Base-by-base conservation (phyloP, 2,329 filamentous ascomycete species). In the Emericellopsis atlantica region DNA sequence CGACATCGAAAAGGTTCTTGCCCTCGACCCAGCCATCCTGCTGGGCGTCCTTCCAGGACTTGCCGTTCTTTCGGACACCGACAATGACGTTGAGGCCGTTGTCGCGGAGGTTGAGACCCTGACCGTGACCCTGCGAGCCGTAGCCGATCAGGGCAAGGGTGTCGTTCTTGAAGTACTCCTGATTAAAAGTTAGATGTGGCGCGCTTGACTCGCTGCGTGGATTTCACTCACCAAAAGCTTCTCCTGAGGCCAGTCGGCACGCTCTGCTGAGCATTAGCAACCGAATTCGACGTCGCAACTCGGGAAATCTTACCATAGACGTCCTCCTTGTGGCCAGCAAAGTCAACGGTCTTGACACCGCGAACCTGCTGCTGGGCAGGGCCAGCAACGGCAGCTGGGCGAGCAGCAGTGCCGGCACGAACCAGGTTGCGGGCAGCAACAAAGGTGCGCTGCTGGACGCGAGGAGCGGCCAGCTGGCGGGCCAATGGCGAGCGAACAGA, bases 101-200 rank as follows among this genome's bases (percentile, higher is more conserved):
- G 79, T 98, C 92, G 69, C 92, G 90, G 64, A 98, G 84, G 80
- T 98, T 98, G 49, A 98, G 86, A 65, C 92, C 93, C 74, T 98
- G 92, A 54, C 92, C 92, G 77, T 98, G 92, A 58, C 92, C 92
- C 74, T 95, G 89, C 49, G 89, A 95, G 58, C 74, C 92, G 71
- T 98, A 98, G 65, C 92, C 92, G 67, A 98, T 98, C 61, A 98
- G 84, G 61, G 92, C 92, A 56, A 98, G 86, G 54, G 90, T 96
- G 70, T 98, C 92, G 72, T 98, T 79, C 80, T 96, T 96, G 85
- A 98, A 98, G 82, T 90, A 98, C 51, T 96, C 87, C 85, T 95
- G 53, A 31, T 42, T 18, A 34, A 39, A 39, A 15, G 16, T 31
- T 8, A 16, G 21, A n/a, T 31, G 18, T 2, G 14, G 9, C 26